These are phyloP conservation scores for Euptelea pleiosperma DNA, from an alignment of 164 flowering plant species.

Conservation along the genomic window DNA sequence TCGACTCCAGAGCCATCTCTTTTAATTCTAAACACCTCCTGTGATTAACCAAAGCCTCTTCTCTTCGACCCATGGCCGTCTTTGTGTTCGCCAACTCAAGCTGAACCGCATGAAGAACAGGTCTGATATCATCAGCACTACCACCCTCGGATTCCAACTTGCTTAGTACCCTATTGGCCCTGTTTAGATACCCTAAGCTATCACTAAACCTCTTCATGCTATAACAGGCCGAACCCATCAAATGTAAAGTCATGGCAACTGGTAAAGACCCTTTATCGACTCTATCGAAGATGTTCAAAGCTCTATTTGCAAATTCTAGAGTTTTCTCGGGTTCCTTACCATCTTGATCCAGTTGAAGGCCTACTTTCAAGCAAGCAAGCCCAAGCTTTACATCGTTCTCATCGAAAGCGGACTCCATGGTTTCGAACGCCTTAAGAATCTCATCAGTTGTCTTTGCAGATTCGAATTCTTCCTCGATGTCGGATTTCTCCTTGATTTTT, in stretches of 20 bases:
- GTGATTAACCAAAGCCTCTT: slow-evolving; percentile 69
- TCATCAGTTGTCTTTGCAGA: slow-evolving; percentile 52
- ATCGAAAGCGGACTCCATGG: slow-evolving; percentile 60
- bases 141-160: slow-evolving; percentile 49
- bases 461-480: slow-evolving; percentile 75
- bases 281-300: slow-evolving; percentile 51
- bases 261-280: slow-evolving; percentile 41
- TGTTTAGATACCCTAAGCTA: slow-evolving; percentile 66
- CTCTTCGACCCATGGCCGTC: slow-evolving; percentile 85
- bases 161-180: slow-evolving; percentile 59
- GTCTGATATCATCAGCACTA: slow-evolving; percentile 44
- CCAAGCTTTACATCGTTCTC: slow-evolving; percentile 57
- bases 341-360: slow-evolving; percentile 68
- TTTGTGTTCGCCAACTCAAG: slow-evolving; percentile 64
- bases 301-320: slow-evolving; percentile 58
- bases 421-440: slow-evolving; percentile 52
- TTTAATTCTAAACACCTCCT: slow-evolving; percentile 71
- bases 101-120: slow-evolving; percentile 69
- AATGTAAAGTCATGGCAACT: slow-evolving; percentile 76
- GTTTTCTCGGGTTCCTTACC: slow-evolving; percentile 68
- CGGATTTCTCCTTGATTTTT: slow-evolving; percentile 45
- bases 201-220: slow-evolving; percentile 63
- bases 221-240: slow-evolving; percentile 72
- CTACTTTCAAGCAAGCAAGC: slow-evolving; percentile 67
- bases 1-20: slow-evolving; percentile 54